Conservation (phyloP, 1,139 yeast species). For the Yarrowia galli region DNA sequence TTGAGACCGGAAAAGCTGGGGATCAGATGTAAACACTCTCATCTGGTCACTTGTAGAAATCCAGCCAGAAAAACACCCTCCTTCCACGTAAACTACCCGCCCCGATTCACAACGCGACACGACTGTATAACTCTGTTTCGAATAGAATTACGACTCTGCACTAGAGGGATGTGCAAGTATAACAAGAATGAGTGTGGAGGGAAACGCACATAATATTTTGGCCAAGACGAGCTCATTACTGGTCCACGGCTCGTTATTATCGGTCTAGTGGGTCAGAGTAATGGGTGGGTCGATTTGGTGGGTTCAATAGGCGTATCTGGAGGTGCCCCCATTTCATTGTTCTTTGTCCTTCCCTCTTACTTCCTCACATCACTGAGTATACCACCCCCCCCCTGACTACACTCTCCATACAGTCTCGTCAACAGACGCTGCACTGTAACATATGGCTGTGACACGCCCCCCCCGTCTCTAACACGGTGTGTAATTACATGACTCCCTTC, state of each 20-base stretch:
- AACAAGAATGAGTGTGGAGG: conserved; percentile 37
- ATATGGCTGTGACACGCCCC: no score
- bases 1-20: not conserved
- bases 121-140: conserved; percentile 12
- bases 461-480: no score
- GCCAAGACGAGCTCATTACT: not conserved
- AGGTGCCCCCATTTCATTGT: no score
- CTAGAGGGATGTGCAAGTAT: conserved; percentile 38
- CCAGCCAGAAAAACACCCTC: no score
- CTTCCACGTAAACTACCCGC: not conserved
- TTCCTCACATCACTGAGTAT: no score
- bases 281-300: no score
- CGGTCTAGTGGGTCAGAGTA: not conserved
- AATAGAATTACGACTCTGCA: conserved; percentile 25
- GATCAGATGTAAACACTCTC: no score
- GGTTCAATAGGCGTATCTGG: no score
- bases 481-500: conserved; percentile 11
- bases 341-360: no score
- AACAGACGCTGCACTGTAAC: conserved; percentile 2
- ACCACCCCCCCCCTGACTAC: no score
- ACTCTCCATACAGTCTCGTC: no score
- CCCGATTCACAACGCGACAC: conserved; percentile 9
- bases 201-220: conserved; percentile 16
- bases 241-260: not conserved
- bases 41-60: no score